These are phyloP conservation scores for Aegilops tauschii DNA, from an alignment of 176 grass and related monocot species.

Conservation along the genomic window DNA sequence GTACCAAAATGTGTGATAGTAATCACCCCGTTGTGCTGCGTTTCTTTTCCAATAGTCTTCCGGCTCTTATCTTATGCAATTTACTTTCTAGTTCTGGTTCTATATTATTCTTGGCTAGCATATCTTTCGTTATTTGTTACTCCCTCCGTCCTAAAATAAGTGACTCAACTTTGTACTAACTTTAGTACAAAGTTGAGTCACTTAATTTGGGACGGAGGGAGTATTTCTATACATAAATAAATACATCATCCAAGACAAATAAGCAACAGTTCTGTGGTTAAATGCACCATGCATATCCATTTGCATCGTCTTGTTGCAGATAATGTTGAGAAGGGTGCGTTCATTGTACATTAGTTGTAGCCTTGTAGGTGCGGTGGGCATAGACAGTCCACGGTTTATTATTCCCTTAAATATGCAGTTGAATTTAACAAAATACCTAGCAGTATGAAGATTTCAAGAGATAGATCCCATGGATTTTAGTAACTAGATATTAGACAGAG, in stretches of 20 bases:
- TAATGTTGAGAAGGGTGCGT: slow-evolving; percentile 9
- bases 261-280: not conserved
- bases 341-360: slow-evolving; percentile 4
- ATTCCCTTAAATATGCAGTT: not conserved
- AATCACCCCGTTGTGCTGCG: not conserved
- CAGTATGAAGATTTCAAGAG: not conserved
- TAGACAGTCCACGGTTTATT: not conserved
- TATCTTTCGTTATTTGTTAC: not conserved
- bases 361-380: not conserved
- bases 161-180: too few relatives aligned
- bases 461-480: not conserved
- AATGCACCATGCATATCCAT: not conserved
- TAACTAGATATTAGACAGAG: not conserved
- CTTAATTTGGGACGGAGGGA: too few relatives aligned
- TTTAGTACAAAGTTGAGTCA: too few relatives aligned
- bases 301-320: not conserved
- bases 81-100: not conserved
- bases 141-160: too few relatives aligned
- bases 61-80: not conserved
- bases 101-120: not conserved
- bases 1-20: not conserved
- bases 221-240: slow-evolving; percentile 4
- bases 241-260: not conserved
- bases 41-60: not conserved
- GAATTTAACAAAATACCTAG: not conserved